Evolutionary conservation across 805 yeast species (phyloP), one percentile per base, ranked within the genome.

Genomic region (Pichia gijzeniarum): DNA sequence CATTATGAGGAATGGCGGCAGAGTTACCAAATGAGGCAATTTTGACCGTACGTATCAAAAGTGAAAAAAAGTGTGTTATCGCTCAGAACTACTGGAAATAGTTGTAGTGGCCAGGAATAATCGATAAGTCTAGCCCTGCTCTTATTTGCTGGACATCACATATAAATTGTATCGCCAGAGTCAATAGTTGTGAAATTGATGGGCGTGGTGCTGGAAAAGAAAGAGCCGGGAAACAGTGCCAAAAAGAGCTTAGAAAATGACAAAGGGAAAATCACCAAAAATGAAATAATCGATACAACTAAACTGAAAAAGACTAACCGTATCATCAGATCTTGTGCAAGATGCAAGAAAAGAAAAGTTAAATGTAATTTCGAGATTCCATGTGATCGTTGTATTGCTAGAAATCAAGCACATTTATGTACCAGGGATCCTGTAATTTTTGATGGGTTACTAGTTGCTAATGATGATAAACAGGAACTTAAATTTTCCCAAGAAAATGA

Each of bases 331-430:
- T 74, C 76, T 3, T 74, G 80, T 53, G 65, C 63, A 44, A 63
- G 64, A 43, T 74, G 80, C 53, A 62, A 74, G 36, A 64, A 61
- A 48, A 59, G 76, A 28, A 74, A 74, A 54, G 72, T 71, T 43
- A 73, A 71, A 50, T 74, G 80, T 54, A 70, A 74, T 53, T 71
- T 74, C 16, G 63, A 63, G 27, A 60, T 60, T 21, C 79, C 80
- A 1, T 74, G 80, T 51, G 64, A 68, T 32, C 63, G 65, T 14
- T 72, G 80, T 48, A 61, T 64, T 14, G 53, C 55, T 8, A 50
- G 68, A 44, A 60, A 62, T 35, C 48, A 56, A 37, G 66, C 57
- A 3, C 61, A 58, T 45, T 35, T 57, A 16, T 66, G 71, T 47
- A 46, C 57, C 6, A 51, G 65, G 40, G 71, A 66, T 47, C 61